Evolutionary conservation across 163 green algal species (phyloP).

Genomic region (Chloromonas sp.): DNA sequence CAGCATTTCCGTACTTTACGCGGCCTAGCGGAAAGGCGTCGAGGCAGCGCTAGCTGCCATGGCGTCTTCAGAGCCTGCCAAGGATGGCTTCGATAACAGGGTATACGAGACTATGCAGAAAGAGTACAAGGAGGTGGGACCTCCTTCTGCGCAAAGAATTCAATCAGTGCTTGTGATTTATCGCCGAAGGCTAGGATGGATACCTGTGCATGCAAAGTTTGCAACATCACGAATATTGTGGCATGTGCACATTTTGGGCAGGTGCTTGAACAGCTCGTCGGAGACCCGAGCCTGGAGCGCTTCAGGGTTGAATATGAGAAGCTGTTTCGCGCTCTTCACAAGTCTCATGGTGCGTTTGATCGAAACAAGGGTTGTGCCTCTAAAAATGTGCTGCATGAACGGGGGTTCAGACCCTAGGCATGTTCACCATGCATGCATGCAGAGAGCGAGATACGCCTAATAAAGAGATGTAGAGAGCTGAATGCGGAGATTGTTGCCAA

Average conservation of each 20-base stretch:
- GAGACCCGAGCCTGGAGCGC: conserved; percentile 68
- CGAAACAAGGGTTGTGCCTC: neutral
- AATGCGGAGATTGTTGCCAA: conserved; percentile 83
- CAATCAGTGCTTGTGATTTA: neutral
- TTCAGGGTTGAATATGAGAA: conserved; percentile 90
- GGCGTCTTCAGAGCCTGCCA: neutral
- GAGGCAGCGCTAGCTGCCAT: too few relatives aligned
- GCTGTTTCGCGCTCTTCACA: conserved; percentile 74
- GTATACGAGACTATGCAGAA: conserved; percentile 62
- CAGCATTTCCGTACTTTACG: too few relatives aligned
- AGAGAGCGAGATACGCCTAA: conserved; percentile 85
- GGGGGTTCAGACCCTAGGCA: neutral
- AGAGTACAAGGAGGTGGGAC: conserved; percentile 70
- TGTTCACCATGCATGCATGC: conserved; percentile 14
- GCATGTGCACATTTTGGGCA: conserved; percentile 18
- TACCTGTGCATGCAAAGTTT: too few relatives aligned
- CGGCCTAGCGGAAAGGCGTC: too few relatives aligned
- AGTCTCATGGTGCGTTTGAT: conserved; percentile 67
- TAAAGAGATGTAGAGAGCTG: conserved; percentile 85
- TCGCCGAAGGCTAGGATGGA: too few relatives aligned
- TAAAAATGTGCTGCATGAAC: neutral
- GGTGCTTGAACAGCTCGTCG: conserved; percentile 77
- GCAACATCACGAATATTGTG: too few relatives aligned
- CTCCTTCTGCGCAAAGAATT: neutral
- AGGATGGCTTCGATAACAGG: conserved; percentile 9